Base-by-base conservation (phyloP, 129 eudicot genomes). In the Pulicaria dysenterica region DNA sequence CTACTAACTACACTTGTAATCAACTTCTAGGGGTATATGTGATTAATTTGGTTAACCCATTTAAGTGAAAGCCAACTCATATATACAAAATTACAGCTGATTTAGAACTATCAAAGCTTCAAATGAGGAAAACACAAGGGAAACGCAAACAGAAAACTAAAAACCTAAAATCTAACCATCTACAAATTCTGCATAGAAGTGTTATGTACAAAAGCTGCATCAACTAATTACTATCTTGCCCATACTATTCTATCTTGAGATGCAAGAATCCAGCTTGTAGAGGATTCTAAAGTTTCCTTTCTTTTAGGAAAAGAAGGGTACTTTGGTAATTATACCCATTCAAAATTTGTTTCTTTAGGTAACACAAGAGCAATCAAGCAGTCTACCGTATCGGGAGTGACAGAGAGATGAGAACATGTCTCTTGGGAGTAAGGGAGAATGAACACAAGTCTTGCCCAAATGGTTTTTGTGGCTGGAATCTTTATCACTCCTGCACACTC, bases 401-500 rank as follows among this genome's bases (percentile, higher is more conserved):
- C 65, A 49, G 87, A 78, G 66, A 94, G 87, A 83, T 73, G 66
- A 19, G 95, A 70, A 59, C 90, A 90, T 3, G 80, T 67, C 6
- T 94, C 96, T 0, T 73, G 76, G 4, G 98, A 94, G 76, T 68
- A 77, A 1, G 98, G 96, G 34, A 94, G 96, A 71, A 94, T 87
- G 76, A 94, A 94, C 13, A 94, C 79, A 44, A 87, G 89, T 69
- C 98, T 82, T 37, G 96, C 84, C 98, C 98, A 94, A 54, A 87
- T 40, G 43, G 91, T 70, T 48, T 76, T 86, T 8, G 80, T 75
- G 37, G 96, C 87, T 8, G 95, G 93, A 77, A 94, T 85, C 79
- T 94, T 94, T 24, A 94, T 94, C 47, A 90, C 98, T 9, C 98
- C 98, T 7, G 95, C 95, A 67, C 96, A 94, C 49, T 90, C 98